Base-by-base conservation (phyloP, 768 basidiomycete genomes). In the Symmetrospora coprosmae region DNA sequence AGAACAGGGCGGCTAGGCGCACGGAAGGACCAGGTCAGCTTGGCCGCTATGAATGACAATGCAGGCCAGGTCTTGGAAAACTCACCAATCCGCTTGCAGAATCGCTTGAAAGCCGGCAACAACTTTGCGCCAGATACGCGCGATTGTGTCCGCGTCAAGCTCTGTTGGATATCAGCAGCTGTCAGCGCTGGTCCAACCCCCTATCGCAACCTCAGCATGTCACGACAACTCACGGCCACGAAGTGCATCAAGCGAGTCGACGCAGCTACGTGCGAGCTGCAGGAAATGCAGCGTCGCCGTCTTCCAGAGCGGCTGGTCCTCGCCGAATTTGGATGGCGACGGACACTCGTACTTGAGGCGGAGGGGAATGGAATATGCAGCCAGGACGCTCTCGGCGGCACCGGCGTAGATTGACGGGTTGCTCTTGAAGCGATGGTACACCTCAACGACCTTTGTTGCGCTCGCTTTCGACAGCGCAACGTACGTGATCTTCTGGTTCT, bases 281-380 rank as follows among this genome's bases (percentile, higher is more conserved):
- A 90, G 74, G 72, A 87, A 87, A 67, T 77, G 82, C 14, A 77
- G 79, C 1, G 85, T 88, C n/a, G 89, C 91, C 0, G 88, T 90
- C 74, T 90, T 91, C 92, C 92, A 97, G 2, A 99, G 74, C 0
- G 91, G 89, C 21, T 72, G 74, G 67, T 91, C 92, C 53, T 86
- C 83, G 2, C 87, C 88, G 69, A 81, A 87, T 69, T 84, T 89
- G 38, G 85, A 88, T 0, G 92, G 80, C 0, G 85, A 75, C 0
- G 92, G 91, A 71, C 91, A 94, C 34, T 92, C 88, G 65, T 96
- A 92, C 73, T 91, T 91, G 64, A 97, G 75, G 69, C 90, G 89
- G 70, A 96, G 81, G 1, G 92, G 90, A 33, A 92, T 83, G 3
- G 86, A 81, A 67, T 86, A 90, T 0, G 89, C 84, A 25, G 83